Evolutionary conservation across 495 filamentous ascomycete genomes (phyloP), one percentile per base, ranked within the genome.

Genomic region (Neurospora tetrasperma): DNA sequence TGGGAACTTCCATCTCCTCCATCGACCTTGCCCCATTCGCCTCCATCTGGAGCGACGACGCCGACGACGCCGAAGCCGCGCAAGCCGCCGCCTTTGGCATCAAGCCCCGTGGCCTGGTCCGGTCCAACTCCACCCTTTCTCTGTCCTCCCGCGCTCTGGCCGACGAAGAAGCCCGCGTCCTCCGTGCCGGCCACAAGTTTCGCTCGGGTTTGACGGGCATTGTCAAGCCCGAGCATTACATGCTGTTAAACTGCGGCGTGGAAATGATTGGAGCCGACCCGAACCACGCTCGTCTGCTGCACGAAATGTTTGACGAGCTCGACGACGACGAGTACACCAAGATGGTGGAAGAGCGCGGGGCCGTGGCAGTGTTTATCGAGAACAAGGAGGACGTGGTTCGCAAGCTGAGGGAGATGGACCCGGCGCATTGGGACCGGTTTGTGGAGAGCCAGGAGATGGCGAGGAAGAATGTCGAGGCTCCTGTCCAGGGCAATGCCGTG

Each of bases 101-200:
- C 74, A 80, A 80, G 69, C 74, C 83, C 43, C 77, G 77, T 73
- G 75, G 80, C 4, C 85, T 93, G 27, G 90, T 89, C 2, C 89
- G 93, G 42, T 87, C 90, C 72, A 90, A 88, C 80, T 94, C 92
- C 1, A 89, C 94, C 71, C 90, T 96, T 62, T 94, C 91, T 11
- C 86, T 96, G 27, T 89, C 91, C 69, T 91, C 92, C 27, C 91
- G 89, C 69, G 92, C 90, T 31, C 89, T 95, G 69, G 90, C 91
- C 12, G 87, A 93, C 62, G 96, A 99, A 82, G 96, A 99, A 86
- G 96, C 92, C 66, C 92, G 90, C 44, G 88, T 95, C 73, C 92
- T 97, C 76, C 91, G 94, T 31, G 88, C 94, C 12, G 93, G 93
- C 18, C 93, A 96, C 78, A 88, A 91, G 74, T 86, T 97, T 73